A percentile compares a stretch with the other conserved stretches of the same genome.
phyloP scores from a whole-genome alignment of 2,329 filamentous ascomycete species.

The Keithomyces neogunnii region DNA sequence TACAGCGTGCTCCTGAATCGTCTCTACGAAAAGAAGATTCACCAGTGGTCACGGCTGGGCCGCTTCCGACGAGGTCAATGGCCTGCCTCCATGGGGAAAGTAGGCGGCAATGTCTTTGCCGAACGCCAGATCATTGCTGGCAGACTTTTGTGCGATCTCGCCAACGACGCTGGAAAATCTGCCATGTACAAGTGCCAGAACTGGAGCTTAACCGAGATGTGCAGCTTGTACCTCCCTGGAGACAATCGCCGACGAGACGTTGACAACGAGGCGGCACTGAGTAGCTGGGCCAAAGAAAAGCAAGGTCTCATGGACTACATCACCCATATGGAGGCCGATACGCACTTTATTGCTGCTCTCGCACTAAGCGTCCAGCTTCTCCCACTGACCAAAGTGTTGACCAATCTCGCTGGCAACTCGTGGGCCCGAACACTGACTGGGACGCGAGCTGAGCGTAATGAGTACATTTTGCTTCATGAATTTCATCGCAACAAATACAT shows the following conservation, averaged over 20 bases:
- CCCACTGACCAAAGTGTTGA: constrained; percentile 87
- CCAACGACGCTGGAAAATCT: constrained; percentile 94
- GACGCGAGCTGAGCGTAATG: constrained; percentile 93
- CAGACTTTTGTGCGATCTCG: constrained; percentile 84
- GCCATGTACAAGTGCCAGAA: constrained; percentile 96
- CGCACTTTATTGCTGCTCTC: constrained; percentile 88
- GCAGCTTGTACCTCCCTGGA: constrained; percentile 73
- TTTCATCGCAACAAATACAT: constrained; percentile 97
- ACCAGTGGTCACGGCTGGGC: constrained; percentile 90
- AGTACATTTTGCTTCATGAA: constrained; percentile 97
- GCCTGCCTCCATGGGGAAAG: constrained; percentile 79
- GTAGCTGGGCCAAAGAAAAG: constrained; percentile 69
- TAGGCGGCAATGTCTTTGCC: constrained; percentile 83
- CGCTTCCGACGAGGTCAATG: constrained; percentile 75
- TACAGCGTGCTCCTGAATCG: constrained; percentile 85
- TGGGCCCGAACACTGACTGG: constrained; percentile 95
- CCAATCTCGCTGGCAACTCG: constrained; percentile 93
- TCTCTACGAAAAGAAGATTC: constrained; percentile 81
- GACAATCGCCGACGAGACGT: constrained; percentile 70
- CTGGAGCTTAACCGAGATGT: constrained; percentile 98
- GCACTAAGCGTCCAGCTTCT: constrained; percentile 86
- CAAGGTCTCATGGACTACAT: constrained; percentile 89
- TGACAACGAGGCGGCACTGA: constrained; percentile 80
- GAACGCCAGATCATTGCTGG: constrained; percentile 87
- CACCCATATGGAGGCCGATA: constrained; percentile 89